Base-by-base conservation (phyloP, 78 protist species). In the Dictyostelium firmibasis region DNA sequence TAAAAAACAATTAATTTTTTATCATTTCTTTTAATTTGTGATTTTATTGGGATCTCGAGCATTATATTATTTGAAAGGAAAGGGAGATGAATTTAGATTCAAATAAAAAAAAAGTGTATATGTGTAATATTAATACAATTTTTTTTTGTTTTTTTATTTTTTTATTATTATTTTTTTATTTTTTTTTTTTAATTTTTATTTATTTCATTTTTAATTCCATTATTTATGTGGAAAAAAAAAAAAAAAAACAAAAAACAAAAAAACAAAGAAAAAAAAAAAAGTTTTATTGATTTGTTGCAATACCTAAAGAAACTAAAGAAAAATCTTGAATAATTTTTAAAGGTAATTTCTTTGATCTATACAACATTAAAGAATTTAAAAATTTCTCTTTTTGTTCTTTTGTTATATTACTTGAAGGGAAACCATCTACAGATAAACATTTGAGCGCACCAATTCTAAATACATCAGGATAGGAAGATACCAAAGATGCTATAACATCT, bases 371-470 rank as follows among this genome's bases (percentile, higher is more conserved):
- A 25, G 53, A 57, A 62, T 36, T 62, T 7, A 91, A 16, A 38
- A 91, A 91, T 23, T 81, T 81, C 67, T 78, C 79, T 81, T 91
- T 83, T 60, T 91, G 84, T 10, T 13, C 60, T 20, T n/a, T 14
- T 16, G 81, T 67, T 1, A 84, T 60, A 16, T 91, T 9, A 4
- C 6, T 11, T 23, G 93, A 78, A 38, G 93, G 93, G 64, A 87
- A 87, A 27, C 91, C 91, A n/a, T 84, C 85, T 4, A 83, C 69
- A 8, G 36, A 16, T 11, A 91, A 35, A 44, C 60, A 25, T 69
- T 64, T 82, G 31, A 76, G n/a, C 3, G 95, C 89, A 9, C 47
- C 38, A 29, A 41, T 44, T 91, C 95, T 75, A 81, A 91, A 84
- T 81, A 67, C 50, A 27, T 62, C 75, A 13, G 95, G 89, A 57